phyloP scores from a whole-genome alignment of 2,329 filamentous ascomycete genomes.

The Emmonsiellopsis sp. region DNA sequence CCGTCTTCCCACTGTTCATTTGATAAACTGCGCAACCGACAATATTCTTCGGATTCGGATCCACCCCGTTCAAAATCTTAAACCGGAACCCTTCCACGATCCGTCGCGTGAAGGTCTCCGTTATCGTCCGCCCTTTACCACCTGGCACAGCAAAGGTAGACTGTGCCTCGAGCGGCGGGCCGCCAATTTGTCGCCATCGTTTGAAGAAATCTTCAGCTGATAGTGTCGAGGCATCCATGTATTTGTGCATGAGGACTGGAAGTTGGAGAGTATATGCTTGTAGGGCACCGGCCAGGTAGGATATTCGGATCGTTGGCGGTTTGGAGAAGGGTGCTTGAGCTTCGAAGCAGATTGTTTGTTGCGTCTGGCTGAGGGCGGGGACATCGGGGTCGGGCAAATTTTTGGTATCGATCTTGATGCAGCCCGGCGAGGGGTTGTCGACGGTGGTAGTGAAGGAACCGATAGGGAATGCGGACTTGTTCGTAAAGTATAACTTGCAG shows the following conservation, averaged over 20 bases:
- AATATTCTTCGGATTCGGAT: conserved; percentile 87
- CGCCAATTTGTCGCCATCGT: conserved; percentile 97
- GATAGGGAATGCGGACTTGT: conserved; percentile 78
- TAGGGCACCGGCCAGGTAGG: conserved; percentile 84
- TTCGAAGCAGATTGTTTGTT: conserved; percentile 94
- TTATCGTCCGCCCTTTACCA: conserved; percentile 53
- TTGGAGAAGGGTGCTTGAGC: conserved; percentile 71
- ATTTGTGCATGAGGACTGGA: conserved; percentile 83
- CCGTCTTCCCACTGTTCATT: conserved; percentile 75
- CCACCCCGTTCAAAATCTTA: conserved; percentile 75
- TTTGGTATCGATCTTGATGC: conserved; percentile 80
- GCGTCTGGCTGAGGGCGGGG: conserved; percentile 63
- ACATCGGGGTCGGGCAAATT: conserved; percentile 78
- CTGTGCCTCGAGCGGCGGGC: conserved; percentile 76
- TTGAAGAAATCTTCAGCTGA: conserved; percentile 94
- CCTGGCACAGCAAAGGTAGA: conserved; percentile 63
- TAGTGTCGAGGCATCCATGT: conserved; percentile 87
- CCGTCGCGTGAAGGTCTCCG: conserved; percentile 58
- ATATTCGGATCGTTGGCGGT: conserved; percentile 83
- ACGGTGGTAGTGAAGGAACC: conserved; percentile 90
- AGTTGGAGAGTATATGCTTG: conserved; percentile 88
- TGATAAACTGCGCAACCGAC: conserved; percentile 80
- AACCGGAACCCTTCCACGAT: conserved; percentile 79
- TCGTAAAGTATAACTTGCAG: conserved; percentile 89
- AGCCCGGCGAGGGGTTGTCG: conserved; percentile 55